Evolutionary conservation across 2,329 filamentous ascomycete genomes (phyloP).

Genomic region (Boeremia lycopersici): DNA sequence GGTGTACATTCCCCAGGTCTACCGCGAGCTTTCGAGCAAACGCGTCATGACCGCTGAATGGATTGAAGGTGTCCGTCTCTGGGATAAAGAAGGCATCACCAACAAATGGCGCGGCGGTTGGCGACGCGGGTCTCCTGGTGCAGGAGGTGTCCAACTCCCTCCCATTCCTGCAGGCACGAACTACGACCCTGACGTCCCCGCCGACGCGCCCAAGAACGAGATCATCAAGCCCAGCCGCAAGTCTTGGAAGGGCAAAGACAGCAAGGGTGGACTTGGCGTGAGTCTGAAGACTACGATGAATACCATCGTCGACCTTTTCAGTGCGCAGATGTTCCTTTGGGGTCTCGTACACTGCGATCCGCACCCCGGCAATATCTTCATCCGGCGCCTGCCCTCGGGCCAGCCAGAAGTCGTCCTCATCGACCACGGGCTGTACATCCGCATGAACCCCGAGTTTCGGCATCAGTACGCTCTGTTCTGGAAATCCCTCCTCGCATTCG

Average conservation of each 20-base stretch:
- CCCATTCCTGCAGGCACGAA: slow-evolving; percentile 44
- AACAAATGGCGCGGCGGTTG: slow-evolving; percentile 78
- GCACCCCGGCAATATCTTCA: slow-evolving; percentile 96
- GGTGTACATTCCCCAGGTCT: slow-evolving; percentile 87
- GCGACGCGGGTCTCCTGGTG: slow-evolving; percentile 77
- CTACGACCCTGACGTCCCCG: slow-evolving; percentile 35
- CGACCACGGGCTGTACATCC: slow-evolving; percentile 95
- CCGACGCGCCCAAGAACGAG: slow-evolving; percentile 52
- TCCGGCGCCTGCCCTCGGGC: slow-evolving; percentile 82
- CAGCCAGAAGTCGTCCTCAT: slow-evolving; percentile 90
- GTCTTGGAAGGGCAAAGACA: slow-evolving; percentile 74
- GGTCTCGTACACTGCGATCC: slow-evolving; percentile 95
- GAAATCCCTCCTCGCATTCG: slow-evolving; percentile 92
- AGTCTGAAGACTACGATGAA: slow-evolving; percentile 88
- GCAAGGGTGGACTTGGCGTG: slow-evolving; percentile 82
- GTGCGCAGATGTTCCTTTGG: slow-evolving; percentile 98
- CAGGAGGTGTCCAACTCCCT: slow-evolving; percentile 69
- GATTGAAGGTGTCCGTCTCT: slow-evolving; percentile 92
- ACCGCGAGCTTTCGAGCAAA: slow-evolving; percentile 79
- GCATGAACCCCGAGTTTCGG: slow-evolving; percentile 82
- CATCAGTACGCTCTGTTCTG: slow-evolving; percentile 89
- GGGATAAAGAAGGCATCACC: slow-evolving; percentile 86
- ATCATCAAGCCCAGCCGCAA: slow-evolving; percentile 80
- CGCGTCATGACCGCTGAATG: slow-evolving; percentile 94
- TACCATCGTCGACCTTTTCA: slow-evolving; percentile 94